Evolutionary conservation across 371 early-diverging fungal genomes (phyloP), one percentile per base, ranked within the genome.

Genomic region (Rhizomucor miehei): DNA sequence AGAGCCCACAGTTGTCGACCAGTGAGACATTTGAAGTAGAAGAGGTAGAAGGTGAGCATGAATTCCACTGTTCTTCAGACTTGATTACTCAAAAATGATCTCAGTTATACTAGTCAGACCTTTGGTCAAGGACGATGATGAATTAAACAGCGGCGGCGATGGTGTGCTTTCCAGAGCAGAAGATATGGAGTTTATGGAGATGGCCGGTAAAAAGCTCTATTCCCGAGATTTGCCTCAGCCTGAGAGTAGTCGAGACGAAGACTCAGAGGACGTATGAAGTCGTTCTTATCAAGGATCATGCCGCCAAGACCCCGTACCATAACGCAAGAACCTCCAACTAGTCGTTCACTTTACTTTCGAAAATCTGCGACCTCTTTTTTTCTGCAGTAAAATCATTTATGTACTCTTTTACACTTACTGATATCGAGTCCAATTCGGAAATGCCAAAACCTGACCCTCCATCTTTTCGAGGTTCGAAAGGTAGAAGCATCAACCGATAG

Each of bases 121-220:
- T 8, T 52, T 77, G 1, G 57, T 73, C 20, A 60, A 73, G 14
- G 87, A 89, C 17, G 73, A 72, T 1, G 85, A 88, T 29, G 62
- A 62, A 24, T 52, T 50, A 29, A 52, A 59, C 16, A n/a, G 20
- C n/a, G 66, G 66, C 5, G 71, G 77, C 36, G 71, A 69, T 46
- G 88, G 89, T 16, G 81, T 84, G 1, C 65, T 93, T 44, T 81
- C 82, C 4, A 73, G 89, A 52, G 73, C 88, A 0, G 88, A 89
- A 19, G 88, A 89, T 6, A 84, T 85, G 49, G 90, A 90, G 6
- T 67, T 95, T 50, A 73, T 94, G 59, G 94, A 95, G 67, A 89
- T 95, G 92, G 89, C 91, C 3, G 70, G 90, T 78, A 84, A 81
- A 46, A 84, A 82, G 44, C 80, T 93, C 79, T 89, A 90, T 57